Percentiles rank a stretch among this genome's conserved stretches.
phyloP scores from a whole-genome alignment of 2,329 filamentous ascomycete genomes.

The Monilinia fructigena region DNA sequence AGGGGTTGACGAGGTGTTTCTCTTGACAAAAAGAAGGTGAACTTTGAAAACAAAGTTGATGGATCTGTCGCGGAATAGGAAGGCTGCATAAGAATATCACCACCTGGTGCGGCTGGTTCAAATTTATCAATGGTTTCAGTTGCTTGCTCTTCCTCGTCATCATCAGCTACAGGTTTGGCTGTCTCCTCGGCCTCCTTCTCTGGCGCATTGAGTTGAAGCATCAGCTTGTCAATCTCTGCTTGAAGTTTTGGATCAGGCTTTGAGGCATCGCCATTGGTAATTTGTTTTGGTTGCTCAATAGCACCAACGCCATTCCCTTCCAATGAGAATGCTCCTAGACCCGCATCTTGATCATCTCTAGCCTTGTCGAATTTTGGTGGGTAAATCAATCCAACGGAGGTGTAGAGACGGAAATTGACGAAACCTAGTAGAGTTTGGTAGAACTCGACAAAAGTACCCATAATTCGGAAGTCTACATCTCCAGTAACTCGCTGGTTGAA shows the following conservation, averaged over 20 bases:
- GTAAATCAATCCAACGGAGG: conserved; percentile 85
- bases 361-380: conserved; percentile 87
- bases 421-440: conserved; percentile 96
- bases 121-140: conserved; percentile 83
- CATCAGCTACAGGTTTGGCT: conserved; percentile 40
- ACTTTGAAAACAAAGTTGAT: conserved; percentile 78
- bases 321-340: conserved; percentile 86
- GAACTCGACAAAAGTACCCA: conserved; percentile 98
- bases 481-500: conserved; percentile 94
- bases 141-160: conserved; percentile 48
- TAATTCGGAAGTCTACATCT: conserved; percentile 97
- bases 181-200: conserved; percentile 47
- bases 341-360: conserved; percentile 86
- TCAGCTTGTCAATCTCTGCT: conserved; percentile 65
- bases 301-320: conserved; percentile 68
- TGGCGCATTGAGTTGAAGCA: conserved; percentile 63
- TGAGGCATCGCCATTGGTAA: conserved; percentile 50
- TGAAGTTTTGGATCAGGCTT: conserved; percentile 62
- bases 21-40: conserved; percentile 88
- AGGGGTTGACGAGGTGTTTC: conserved; percentile 88
- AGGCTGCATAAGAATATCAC: conserved; percentile 83
- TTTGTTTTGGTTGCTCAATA: conserved; percentile 52
- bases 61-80: conserved; percentile 62
- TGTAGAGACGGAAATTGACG: conserved; percentile 94
- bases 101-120: conserved; percentile 76